A percentile compares a stretch with the other conserved stretches of the same genome.
Conservation (phyloP, 106 monocot genomes). For the Dactylorhiza incarnata region DNA sequence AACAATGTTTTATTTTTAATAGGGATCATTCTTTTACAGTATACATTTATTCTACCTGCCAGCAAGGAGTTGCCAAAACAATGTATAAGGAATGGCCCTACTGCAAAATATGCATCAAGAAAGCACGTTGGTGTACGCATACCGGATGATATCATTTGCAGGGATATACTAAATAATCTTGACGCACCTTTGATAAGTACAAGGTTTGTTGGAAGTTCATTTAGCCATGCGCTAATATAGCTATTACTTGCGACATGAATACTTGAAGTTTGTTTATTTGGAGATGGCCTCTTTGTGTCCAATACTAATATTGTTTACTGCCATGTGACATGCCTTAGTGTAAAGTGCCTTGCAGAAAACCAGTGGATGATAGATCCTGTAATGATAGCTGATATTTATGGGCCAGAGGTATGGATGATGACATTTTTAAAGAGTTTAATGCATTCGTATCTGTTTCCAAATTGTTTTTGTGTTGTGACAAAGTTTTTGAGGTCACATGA, state of each 20-base stretch:
- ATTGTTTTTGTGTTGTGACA: background rate
- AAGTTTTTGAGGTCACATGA: background rate
- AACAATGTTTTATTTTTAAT: background rate
- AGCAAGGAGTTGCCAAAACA: slow-evolving; percentile 89
- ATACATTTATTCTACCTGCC: slow-evolving; percentile 90
- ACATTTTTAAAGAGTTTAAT: background rate
- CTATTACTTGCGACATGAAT: background rate
- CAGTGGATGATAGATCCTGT: slow-evolving; percentile 86
- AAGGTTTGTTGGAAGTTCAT: slow-evolving; percentile 42
- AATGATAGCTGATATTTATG: slow-evolving; percentile 81
- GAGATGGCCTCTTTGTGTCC: too few species aligned
- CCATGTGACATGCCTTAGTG: slow-evolving; percentile 36
- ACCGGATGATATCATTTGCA: slow-evolving; percentile 81
- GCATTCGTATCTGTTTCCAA: background rate
- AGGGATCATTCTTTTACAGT: slow-evolving; percentile 38
- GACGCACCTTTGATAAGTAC: slow-evolving; percentile 82
- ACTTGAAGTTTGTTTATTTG: too few species aligned
- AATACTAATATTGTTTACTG: slow-evolving; percentile 6
- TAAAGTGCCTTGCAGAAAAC: slow-evolving; percentile 72
- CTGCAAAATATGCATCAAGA: slow-evolving; percentile 50
- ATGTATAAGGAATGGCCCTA: slow-evolving; percentile 60
- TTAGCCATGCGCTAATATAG: background rate
- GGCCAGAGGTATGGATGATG: slow-evolving; percentile 53
- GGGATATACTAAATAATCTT: slow-evolving; percentile 67
- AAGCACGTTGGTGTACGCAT: slow-evolving; percentile 85